Base-by-base conservation (phyloP, 1,284 basidiomycete species). In the Pseudozyma pruni region DNA sequence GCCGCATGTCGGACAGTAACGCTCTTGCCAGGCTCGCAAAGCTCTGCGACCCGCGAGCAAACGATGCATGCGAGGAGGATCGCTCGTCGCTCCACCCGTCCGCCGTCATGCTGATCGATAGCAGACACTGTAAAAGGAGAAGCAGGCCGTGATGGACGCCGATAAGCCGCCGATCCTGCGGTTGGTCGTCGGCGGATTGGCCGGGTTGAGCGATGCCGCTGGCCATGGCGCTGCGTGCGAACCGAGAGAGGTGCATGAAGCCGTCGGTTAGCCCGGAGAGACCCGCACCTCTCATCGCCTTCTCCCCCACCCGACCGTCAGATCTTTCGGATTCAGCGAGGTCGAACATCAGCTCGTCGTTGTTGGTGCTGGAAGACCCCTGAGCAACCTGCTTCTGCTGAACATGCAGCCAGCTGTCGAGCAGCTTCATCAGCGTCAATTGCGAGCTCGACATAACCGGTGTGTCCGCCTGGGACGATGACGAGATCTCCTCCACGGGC, bases 391-490 rank as follows among this genome's bases (percentile, higher is more conserved):
- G 35, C 32, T 46, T 50, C 20, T 69, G 66, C 27, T 33, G 25
- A 1, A 41, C 33, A 37, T 76, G 72, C 8, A 76, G 51, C 59
- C 69, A 74, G 42, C 52, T 49, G 35, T 76, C 74, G 17, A 74
- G 53, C 8, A 72, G 47, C 33, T 74, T 74, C n/a, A 76, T 56
- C 27, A 74, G 40, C 2, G 61, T 69, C 11, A 74, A 39, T 37
- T 76, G 74, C 11, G 68, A 58, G 42, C 42, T 63, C 8, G 57
- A 55, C 37, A 74, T 35, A 27, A 66, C 29, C n/a, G 51, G 59
- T 11, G 19, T 16, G 13, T 74, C 71, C 8, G 35, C 25, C 20
- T 14, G 13, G 9, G 33, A 37, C 13, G 46, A 17, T 11, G 40
- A 8, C 34, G 43, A 42, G 32, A 57, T 54, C 34, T 44, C 54